Conservation (phyloP, 73 alveolate genomes). For the Vitrella brassicaformis region DNA sequence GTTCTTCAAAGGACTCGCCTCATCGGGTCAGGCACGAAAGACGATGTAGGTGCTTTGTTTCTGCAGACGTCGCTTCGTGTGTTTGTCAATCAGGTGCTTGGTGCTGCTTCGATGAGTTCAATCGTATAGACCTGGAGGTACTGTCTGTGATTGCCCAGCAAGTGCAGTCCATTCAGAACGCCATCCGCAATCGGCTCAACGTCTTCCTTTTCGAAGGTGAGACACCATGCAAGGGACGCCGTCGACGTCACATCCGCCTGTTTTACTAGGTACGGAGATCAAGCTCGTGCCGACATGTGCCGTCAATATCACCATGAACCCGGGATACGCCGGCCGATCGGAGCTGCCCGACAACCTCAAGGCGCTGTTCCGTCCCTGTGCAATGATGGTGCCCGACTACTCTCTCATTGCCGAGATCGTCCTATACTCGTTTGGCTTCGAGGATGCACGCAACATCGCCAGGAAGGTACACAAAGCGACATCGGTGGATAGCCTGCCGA, state of each 20-base stretch:
- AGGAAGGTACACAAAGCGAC: constrained; percentile 66
- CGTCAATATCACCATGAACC: constrained; percentile 93
- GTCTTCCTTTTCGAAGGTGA: constrained; percentile 16
- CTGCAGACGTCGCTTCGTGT: constrained; percentile 17
- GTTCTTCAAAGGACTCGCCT: constrained; percentile 87
- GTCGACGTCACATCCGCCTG: too few species aligned
- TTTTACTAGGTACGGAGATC: constrained; percentile 24
- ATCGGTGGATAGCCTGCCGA: too few species aligned
- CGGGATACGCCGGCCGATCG: constrained; percentile 93
- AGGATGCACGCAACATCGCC: constrained; percentile 78
- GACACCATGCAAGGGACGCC: neutral
- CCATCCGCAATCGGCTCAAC: constrained; percentile 42
- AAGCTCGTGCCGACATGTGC: constrained; percentile 66
- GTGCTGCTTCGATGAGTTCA: constrained; percentile 97
- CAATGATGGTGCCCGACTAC: constrained; percentile 96
- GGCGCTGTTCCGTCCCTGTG: constrained; percentile 91
- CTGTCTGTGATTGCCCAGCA: constrained; percentile 62
- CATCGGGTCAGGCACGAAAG: constrained; percentile 67
- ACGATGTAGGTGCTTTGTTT: neutral
- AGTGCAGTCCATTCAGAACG: constrained; percentile 55
- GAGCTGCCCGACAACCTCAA: constrained; percentile 91
- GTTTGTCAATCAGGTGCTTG: too few species aligned
- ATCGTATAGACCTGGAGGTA: constrained; percentile 85
- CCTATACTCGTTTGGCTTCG: constrained; percentile 86
- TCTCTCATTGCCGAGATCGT: constrained; percentile 79